phyloP scores from a whole-genome alignment of 2,329 filamentous ascomycete species.

The Calonectria pauciramosa region DNA sequence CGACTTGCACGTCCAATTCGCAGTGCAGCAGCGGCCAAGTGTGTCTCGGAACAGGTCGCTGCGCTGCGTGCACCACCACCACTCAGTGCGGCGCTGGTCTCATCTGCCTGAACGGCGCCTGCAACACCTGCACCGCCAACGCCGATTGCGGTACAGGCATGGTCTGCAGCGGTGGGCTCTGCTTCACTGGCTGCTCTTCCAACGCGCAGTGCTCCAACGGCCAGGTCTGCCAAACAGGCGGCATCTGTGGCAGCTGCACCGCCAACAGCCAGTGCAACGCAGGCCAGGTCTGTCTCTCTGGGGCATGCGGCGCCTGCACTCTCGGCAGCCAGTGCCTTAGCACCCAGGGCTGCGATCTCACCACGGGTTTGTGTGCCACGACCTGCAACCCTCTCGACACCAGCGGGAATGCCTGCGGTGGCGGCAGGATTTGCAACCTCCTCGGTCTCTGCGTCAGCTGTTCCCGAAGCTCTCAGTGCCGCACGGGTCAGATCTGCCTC shows the following conservation, averaged over 20 bases:
- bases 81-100: constrained; percentile 19
- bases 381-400: constrained; percentile 8
- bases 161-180: constrained; percentile 20
- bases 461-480: constrained; percentile 11
- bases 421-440: constrained; percentile 6
- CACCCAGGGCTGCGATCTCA: constrained; percentile 10
- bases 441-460: constrained; percentile 20
- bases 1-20: constrained; percentile 17
- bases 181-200: constrained; percentile 8
- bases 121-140: not conserved
- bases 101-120: constrained; percentile 9
- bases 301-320: constrained; percentile 4
- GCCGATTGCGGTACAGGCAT: constrained; percentile 2
- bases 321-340: constrained; percentile 13
- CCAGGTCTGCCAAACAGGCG: not conserved
- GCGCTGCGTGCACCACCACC: constrained; percentile 8
- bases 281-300: constrained; percentile 11
- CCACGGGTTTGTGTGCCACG: constrained; percentile 1
- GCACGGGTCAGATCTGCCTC: constrained; percentile 11
- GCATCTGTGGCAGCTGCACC: constrained; percentile 16
- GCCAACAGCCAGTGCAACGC: constrained; percentile 23
- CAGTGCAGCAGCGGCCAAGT: constrained; percentile 27
- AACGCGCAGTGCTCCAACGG: constrained; percentile 20
- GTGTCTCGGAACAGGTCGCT: constrained; percentile 19
- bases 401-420: constrained; percentile 14